Percentiles rank a stretch among this genome's conserved stretches.
These are phyloP conservation scores for Cryptosporidium xiaoi DNA, from an alignment of 169 alveolate genomes.

Conservation along the genomic window DNA sequence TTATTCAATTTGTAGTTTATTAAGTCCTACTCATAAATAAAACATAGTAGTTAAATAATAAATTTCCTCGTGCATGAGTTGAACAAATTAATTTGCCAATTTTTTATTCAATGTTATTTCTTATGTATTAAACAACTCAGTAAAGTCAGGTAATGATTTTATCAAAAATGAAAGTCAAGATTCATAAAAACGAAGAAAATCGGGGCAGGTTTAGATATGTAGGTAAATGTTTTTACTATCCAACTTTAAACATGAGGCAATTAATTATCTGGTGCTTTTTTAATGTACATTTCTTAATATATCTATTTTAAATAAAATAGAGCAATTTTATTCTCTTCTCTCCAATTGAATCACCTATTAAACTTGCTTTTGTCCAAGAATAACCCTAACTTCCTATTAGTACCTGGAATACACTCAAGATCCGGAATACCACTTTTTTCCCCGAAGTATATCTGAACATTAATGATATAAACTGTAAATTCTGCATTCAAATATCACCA, in stretches of 20 bases:
- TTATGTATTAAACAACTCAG: too few species aligned
- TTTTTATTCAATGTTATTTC: too few species aligned
- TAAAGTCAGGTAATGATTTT: conserved; percentile 87
- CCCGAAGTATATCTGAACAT: too few species aligned
- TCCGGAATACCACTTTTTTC: not conserved
- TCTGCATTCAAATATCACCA: not conserved
- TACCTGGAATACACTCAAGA: not conserved
- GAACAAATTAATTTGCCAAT: too few species aligned
- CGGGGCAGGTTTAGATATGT: conserved; percentile 87
- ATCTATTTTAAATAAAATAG: not conserved
- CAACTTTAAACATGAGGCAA: too few species aligned
- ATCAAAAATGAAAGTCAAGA: conserved; percentile 87
- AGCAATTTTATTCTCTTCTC: not conserved
- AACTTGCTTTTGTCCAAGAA: not conserved
- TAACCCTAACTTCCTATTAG: too few species aligned
- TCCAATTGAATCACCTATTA: conserved; percentile 4
- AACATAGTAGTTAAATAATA: too few species aligned
- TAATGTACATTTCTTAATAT: too few species aligned
- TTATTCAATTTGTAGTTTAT: too few species aligned
- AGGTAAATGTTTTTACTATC: conserved; percentile 80
- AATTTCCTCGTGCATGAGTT: not conserved
- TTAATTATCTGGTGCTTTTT: too few species aligned
- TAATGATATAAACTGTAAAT: not conserved
- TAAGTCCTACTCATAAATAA: too few species aligned
- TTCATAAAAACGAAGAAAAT: conserved; percentile 88